Base-by-base conservation (phyloP, 176 grass and related monocot species). In the Paspalum notatum region DNA sequence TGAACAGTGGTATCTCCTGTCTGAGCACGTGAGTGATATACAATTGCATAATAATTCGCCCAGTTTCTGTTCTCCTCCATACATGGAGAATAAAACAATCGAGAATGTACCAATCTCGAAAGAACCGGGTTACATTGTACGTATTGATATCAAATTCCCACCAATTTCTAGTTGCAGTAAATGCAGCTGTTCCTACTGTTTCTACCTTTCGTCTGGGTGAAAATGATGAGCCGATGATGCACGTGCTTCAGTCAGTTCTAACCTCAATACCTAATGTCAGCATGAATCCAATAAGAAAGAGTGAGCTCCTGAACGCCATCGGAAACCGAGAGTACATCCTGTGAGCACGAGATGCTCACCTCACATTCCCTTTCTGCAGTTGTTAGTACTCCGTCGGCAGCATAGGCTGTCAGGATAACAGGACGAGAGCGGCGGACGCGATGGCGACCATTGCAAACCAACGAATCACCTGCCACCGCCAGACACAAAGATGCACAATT, bases 391-490 rank as follows among this genome's bases (percentile, higher is more conserved):
- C 11, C 3, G 61, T 49, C 42, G 27, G 57, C 67, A 62, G 46
- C 59, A 68, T 77, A 80, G 60, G 52, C 80, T 84, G 26, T 91
- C 79, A 89, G 47, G 89, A 79, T 43, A 94, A 80, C n/a, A n/a
- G n/a, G 67, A 74, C 41, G 52, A 91, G 84, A 54, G 80, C 72
- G 46, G 66, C 70, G 9, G 40, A 76, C 57, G 76, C 69, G 5
- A 91, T 14, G 68, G 64, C 37, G 13, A 82, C 46, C 40, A 82
- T 53, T 22, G 52, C 57, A 58, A 75, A 25, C 49, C 65, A 41
- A 79, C 86, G 73, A 66, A 78, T 83, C 76, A 58, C 83, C 92
- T 94, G 83, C 56, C 44, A 45, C 89, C 91, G 85, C 56, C 44
- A 45, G 85, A 70, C 26, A 54, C 18, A 63, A 1, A 39, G 39